Evolutionary conservation across 2,329 filamentous ascomycete genomes (phyloP), one percentile per base, ranked within the genome.

Genomic region (Ascocoryne sarcoides): DNA sequence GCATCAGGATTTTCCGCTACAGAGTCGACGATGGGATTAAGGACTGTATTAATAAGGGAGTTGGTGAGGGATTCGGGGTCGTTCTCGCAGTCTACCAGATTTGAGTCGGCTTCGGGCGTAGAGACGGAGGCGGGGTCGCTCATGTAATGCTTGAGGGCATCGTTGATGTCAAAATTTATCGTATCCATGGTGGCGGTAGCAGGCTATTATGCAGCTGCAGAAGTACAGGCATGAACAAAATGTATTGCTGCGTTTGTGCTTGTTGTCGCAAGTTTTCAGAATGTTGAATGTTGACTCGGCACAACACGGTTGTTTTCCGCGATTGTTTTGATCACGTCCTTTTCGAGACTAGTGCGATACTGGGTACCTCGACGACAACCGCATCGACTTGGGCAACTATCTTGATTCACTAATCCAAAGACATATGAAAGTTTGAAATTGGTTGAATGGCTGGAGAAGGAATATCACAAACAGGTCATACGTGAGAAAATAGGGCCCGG

Each of bases 141-240:
- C 75, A 95, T 85, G 66, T 95, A 98, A 62, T 86, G 77, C 71
- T 95, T 95, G 63, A 96, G 82, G 51, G 88, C 87, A 69, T 95
- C 84, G 63, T 95, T 95, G 65, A 98, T 86, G 63, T 96, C 86
- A 67, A 98, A 98, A 58, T 82, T 75, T 61, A 88, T 75, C 68
- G 84, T 84, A 58, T 71, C 82, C 79, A 82, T 82, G 61, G 49
- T 63, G 55, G 58, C 40, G 47, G 45, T 35, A 34, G 37, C 31
- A 38, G 46, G 37, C 45, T 47, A 43, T 35, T 39, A 37, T 39
- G 36, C 17, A 15, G 37, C 42, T 40, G 40, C 44, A 30, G 30
- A 38, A 28, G 16, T 40, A 39, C 37, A 44, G 36, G 44, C 49
- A 54, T 53, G 28, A 49, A 50, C 37, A 37, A 44, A 45, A n/a